These are phyloP conservation scores for Erodium trifolium DNA, from an alignment of 441 rosid species.

Conservation along the genomic window DNA sequence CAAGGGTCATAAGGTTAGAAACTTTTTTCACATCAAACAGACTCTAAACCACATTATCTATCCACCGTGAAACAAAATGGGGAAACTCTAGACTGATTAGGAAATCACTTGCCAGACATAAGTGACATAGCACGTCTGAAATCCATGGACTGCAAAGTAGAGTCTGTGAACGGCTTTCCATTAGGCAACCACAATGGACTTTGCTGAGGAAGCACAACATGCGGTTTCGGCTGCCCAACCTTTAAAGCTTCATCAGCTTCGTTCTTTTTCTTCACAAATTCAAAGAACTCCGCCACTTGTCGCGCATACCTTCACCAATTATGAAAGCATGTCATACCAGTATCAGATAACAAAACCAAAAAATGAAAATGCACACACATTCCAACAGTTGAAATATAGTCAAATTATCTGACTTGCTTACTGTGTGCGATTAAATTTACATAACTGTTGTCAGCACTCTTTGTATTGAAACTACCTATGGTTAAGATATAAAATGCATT, in stretches of 20 bases:
- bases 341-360: background rate
- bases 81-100: background rate
- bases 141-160: slow-evolving; percentile 19
- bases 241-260: slow-evolving; percentile 9
- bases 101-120: slow-evolving; percentile 15
- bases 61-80: background rate
- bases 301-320: slow-evolving; percentile 3
- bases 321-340: background rate
- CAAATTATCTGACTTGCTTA: too few relatives aligned
- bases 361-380: too few relatives aligned
- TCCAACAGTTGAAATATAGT: too few relatives aligned
- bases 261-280: slow-evolving; percentile 25
- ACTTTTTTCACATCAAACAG: background rate
- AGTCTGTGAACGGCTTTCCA: slow-evolving; percentile 20
- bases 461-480: too few relatives aligned
- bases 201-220: background rate
- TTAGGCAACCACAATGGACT: slow-evolving; percentile 20
- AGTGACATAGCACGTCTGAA: slow-evolving; percentile 18
- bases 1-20: background rate
- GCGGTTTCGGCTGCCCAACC: background rate
- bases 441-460: too few relatives aligned
- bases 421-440: too few relatives aligned
- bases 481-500: too few relatives aligned
- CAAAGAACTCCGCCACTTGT: slow-evolving; percentile 16
- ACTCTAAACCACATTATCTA: background rate